phyloP scores from a whole-genome alignment of 208 protist genomes.

The Leptomonas seymouri region DNA sequence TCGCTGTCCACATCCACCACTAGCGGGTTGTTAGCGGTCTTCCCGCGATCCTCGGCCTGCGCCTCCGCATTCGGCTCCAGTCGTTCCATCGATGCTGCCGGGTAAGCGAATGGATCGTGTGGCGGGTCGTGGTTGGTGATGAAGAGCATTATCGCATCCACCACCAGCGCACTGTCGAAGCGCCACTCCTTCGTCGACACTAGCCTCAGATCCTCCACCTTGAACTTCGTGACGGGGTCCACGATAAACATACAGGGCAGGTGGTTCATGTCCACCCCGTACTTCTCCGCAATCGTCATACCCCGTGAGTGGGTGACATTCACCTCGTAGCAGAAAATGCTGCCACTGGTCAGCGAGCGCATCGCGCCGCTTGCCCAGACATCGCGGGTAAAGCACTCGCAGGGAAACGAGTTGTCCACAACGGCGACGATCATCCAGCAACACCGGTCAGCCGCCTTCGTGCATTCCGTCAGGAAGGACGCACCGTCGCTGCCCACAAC shows the following conservation, averaged over 20 bases:
- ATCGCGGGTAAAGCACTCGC: constrained; percentile 72
- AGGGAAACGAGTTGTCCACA: constrained; percentile 53
- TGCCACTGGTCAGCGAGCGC: constrained; percentile 34
- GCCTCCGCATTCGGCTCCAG: neutral
- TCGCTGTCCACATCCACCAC: constrained; percentile 39
- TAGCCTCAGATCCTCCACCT: constrained; percentile 46
- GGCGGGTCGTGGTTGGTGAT: constrained; percentile 41
- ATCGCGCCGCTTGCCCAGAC: constrained; percentile 60
- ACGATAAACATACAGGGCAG: constrained; percentile 70
- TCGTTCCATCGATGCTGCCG: neutral
- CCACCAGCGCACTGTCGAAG: constrained; percentile 49
- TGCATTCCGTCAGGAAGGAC: constrained; percentile 50
- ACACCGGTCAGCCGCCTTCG: constrained; percentile 32
- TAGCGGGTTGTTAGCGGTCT: neutral
- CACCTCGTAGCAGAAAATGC: constrained; percentile 63
- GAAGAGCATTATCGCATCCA: constrained; percentile 51
- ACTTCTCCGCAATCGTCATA: constrained; percentile 41
- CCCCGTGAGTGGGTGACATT: constrained; percentile 45
- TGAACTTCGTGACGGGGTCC: constrained; percentile 61
- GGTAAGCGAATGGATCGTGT: constrained; percentile 28
- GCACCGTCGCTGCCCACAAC: constrained; percentile 36
- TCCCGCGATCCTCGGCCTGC: neutral
- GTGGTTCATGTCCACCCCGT: constrained; percentile 31
- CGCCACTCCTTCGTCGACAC: constrained; percentile 11
- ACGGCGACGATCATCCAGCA: constrained; percentile 75